These are phyloP conservation scores for Leishmania guyanensis DNA, from an alignment of 208 protist species.

Conservation along the genomic window DNA sequence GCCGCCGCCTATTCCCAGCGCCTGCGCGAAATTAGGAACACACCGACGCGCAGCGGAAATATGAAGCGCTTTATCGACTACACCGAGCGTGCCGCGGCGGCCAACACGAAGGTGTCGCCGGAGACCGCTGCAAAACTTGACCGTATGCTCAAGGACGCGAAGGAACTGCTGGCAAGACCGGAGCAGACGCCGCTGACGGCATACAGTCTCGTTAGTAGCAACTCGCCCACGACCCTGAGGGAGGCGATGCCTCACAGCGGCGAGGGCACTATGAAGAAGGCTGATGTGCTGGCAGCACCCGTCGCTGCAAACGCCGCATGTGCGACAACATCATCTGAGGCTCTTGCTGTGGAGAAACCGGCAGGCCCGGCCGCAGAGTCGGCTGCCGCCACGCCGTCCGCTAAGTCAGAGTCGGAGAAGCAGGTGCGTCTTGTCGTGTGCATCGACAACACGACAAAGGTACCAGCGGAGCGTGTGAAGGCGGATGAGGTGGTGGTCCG, in stretches of 20 bases:
- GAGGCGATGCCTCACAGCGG: background rate
- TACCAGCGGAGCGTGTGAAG: constrained; percentile 14
- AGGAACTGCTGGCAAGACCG: constrained; percentile 53
- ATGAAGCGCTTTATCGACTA: constrained; percentile 80
- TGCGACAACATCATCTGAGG: background rate
- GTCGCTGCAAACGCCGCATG: background rate
- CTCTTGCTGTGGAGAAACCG: background rate
- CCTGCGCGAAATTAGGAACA: constrained; percentile 65
- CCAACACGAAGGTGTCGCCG: constrained; percentile 37
- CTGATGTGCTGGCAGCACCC: background rate
- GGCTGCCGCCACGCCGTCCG: background rate
- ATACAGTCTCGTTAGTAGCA: constrained; percentile 18
- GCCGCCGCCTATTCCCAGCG: constrained; percentile 14
- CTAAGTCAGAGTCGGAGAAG: constrained; percentile 12
- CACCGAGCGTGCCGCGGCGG: constrained; percentile 48
- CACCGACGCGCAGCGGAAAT: constrained; percentile 74
- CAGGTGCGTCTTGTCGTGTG: constrained; percentile 29
- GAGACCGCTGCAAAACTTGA: constrained; percentile 49
- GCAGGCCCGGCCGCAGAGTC: background rate
- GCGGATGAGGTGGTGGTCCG: constrained; percentile 38
- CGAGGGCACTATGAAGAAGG: background rate
- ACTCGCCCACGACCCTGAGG: background rate
- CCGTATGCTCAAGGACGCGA: constrained; percentile 75
- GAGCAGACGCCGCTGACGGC: constrained; percentile 32
- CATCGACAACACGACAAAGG: constrained; percentile 17